Evolutionary conservation across 441 rosid genomes (phyloP), one percentile per base, ranked within the genome.

Genomic region (Brassica hybrid): DNA sequence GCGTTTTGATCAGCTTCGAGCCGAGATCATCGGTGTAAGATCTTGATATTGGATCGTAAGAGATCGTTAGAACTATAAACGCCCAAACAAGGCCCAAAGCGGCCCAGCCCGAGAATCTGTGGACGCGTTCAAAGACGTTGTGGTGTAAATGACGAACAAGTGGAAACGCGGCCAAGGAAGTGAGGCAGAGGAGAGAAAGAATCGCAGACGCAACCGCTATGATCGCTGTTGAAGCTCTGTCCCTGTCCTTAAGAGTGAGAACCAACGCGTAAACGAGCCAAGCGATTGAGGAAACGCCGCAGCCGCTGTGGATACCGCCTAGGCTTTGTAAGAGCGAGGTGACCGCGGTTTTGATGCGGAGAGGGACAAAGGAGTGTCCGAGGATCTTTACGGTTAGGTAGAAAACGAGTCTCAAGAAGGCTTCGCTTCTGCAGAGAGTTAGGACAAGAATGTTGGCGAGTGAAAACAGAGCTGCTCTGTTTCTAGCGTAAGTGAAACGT

Each of bases 111-210:
- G 91, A 79, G 21, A 90, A 91, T 52, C 98, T 66, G 25, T 93
- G 98, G 65, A 77, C 68, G 50, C 97, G 79, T 74, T 93, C 94
- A 5, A 93, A 93, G 34, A 88, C 81, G 50, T 90, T 93, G 71
- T 93, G 97, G 73, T 91, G 96, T 36, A 93, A 78, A 77, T 93
- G 98, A 19, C 92, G 92, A 48, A 91, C 81, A 1, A 91, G 87
- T 6, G 94, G 96, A 50, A 91, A 93, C 2, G 97, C 92, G 0
- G 94, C 90, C 3, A 83, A 3, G 3, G 81, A 84, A 30, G 97
- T 84, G 16, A 93, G 19, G 66, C 58, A 85, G 65, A 90, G 87
- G 69, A 91, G 91, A 1, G 76, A 67, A 14, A 91, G 90, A 67
- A 88, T 88, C 2, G 84, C 7, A 3, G 82, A 82, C 0, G 93